Percentiles rank a stretch among this genome's conserved stretches.
Evolutionary conservation across 2,329 filamentous ascomycete genomes (phyloP).

Genomic region (Colletotrichum echinochloae): DNA sequence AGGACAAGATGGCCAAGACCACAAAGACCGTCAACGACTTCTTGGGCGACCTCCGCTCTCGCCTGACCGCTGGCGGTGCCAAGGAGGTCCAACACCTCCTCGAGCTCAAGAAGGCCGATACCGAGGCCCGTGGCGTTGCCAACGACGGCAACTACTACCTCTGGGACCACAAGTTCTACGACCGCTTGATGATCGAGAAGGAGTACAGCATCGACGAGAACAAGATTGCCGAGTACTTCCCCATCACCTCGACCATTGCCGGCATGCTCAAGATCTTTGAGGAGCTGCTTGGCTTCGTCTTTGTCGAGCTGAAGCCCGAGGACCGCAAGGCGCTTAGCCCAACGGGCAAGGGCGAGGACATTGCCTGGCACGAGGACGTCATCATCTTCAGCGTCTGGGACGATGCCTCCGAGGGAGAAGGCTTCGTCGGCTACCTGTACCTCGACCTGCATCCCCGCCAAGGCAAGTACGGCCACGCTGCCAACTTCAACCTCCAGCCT

Average conservation of each 20-base stretch:
- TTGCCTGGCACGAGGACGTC: conserved; percentile 87
- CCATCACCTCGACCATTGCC: conserved; percentile 77
- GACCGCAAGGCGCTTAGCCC: conserved; percentile 75
- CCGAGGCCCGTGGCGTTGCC: conserved; percentile 67
- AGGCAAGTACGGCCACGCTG: conserved; percentile 87
- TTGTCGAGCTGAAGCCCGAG: conserved; percentile 76
- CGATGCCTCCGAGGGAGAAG: conserved; percentile 75
- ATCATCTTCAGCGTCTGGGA: conserved; percentile 87
- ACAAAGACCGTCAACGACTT: conserved; percentile 67
- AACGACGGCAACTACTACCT: conserved; percentile 81
- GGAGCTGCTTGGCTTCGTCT: conserved; percentile 82
- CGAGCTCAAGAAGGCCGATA: conserved; percentile 78
- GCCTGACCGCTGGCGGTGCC: conserved; percentile 75
- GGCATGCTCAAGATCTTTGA: conserved; percentile 89
- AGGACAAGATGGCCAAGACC: conserved; percentile 71
- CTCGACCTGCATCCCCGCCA: conserved; percentile 83
- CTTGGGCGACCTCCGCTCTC: conserved; percentile 74
- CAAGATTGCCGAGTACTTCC: conserved; percentile 87
- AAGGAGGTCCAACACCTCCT: conserved; percentile 79
- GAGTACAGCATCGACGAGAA: conserved; percentile 85
- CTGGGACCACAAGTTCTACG: conserved; percentile 86
- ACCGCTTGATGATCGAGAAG: conserved; percentile 82
- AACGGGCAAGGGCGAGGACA: conserved; percentile 76
- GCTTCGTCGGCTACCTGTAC: conserved; percentile 85
- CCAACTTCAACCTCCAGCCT: conserved; percentile 85